phyloP scores from a whole-genome alignment of 129 eudicot species.

The Flaveria robusta region DNA sequence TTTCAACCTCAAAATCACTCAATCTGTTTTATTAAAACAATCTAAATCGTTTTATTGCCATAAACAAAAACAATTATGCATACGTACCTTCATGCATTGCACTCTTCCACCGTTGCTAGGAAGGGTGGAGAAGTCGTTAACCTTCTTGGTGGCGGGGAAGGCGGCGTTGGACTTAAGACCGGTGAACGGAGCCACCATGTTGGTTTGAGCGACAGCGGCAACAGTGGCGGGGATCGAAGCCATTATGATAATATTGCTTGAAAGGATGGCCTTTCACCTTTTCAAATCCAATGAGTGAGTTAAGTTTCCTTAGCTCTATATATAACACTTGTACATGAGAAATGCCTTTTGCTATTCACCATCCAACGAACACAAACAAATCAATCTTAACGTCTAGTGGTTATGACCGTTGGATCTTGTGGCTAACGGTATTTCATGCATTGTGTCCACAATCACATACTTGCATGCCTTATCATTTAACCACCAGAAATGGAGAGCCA shows the following conservation, averaged over 20 bases:
- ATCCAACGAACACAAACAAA: constrained; percentile 33
- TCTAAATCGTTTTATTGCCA: not conserved
- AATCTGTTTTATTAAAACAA: not conserved
- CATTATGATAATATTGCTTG: constrained; percentile 30
- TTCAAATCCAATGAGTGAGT: constrained; percentile 15
- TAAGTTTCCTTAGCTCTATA: constrained; percentile 19
- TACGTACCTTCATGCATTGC: constrained; percentile 69
- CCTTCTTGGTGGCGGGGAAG: constrained; percentile 62
- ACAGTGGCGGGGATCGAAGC: constrained; percentile 55
- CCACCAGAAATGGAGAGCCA: constrained; percentile 35
- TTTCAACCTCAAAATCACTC: no score
- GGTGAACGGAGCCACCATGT: constrained; percentile 64
- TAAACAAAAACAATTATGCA: not conserved
- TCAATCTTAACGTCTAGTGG: constrained; percentile 6
- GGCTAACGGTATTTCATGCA: constrained; percentile 31
- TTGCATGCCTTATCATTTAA: constrained; percentile 41
- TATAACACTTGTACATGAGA: not conserved
- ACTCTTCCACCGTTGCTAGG: constrained; percentile 65
- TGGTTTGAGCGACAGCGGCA: constrained; percentile 51
- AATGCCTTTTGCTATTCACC: not conserved
- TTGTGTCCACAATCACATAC: constrained; percentile 35
- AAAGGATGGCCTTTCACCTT: not conserved
- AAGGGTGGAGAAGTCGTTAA: constrained; percentile 47
- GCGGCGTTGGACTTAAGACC: constrained; percentile 58
- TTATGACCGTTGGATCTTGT: constrained; percentile 34